Base-by-base conservation (phyloP, 2,329 filamentous ascomycete species). In the Gaeumannomyces sp. region DNA sequence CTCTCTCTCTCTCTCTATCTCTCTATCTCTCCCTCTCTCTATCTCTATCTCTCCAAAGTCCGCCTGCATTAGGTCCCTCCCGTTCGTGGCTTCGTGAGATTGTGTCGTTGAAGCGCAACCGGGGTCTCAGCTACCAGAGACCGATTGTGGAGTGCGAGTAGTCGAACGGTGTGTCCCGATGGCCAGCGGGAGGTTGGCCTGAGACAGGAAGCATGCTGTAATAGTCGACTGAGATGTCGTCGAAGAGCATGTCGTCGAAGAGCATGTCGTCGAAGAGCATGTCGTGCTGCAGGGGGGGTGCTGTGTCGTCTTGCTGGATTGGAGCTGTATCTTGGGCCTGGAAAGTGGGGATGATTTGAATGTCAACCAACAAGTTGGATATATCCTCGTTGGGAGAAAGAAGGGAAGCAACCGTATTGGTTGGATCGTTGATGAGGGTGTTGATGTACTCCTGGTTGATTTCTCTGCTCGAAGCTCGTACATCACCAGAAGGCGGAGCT, bases 351-450 rank as follows among this genome's bases (percentile, higher is more conserved):
- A 61, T 45, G 60, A 61, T 45, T 1, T 27, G 38, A 19, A 63
- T 25, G 50, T 63, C 61, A 14, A 63, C 61, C 14, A 58, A 16
- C 14, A 63, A 29, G 35, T 25, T 56, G 50, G 25, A 50, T 0
- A 63, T 22, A 16, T 63, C 53, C 25, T 59, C 50, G 22, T 19
- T 33, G 2, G 50, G 50, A 3, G 61, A 29, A 25, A 63, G 53
- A 16, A 63, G 28, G 22, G 53, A 28, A 14, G 61, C 50, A 22
- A 63, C 27, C 13, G 50, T 27, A 58, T 29, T 22, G 27, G 28
- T 31, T 7, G 50, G 53, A 10, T 63, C 45, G 19, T 27, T 63
- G 50, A 63, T 58, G 13, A 63, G 11, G 29, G 13, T 63, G 61
- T 63, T 27, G 50, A 59, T 19, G 29, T 29, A 58, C 29, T 58